A percentile compares a stretch with the other conserved stretches of the same genome.
phyloP scores from a whole-genome alignment of 805 yeast species.

The Nakazawaea holstii region DNA sequence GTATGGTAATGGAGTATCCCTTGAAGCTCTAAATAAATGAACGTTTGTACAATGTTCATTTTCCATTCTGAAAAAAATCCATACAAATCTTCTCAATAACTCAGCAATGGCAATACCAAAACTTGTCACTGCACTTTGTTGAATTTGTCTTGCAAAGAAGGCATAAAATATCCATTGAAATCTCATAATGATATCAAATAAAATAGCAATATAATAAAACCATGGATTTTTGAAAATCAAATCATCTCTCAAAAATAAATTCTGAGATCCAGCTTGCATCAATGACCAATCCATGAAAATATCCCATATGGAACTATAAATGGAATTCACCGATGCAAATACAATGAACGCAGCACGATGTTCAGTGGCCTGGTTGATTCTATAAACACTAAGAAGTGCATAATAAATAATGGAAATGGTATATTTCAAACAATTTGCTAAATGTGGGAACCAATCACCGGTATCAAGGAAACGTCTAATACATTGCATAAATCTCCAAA shows the following conservation, averaged over 20 bases:
- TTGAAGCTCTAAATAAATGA: conserved; percentile 75
- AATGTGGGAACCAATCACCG: conserved; percentile 94
- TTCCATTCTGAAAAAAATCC: conserved; percentile 92
- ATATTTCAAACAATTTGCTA: conserved; percentile 84
- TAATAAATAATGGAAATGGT: conserved; percentile 60
- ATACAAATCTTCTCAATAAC: conserved; percentile 72
- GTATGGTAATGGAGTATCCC: conserved; percentile 85
- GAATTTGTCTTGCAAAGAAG: conserved; percentile 66
- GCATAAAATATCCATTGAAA: conserved; percentile 93
- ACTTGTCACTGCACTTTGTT: conserved; percentile 84
- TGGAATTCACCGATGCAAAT: conserved; percentile 70
- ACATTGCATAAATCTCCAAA: conserved; percentile 91
- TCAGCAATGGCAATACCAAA: conserved; percentile 83
- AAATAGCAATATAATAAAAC: conserved; percentile 70
- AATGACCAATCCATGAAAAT: conserved; percentile 94
- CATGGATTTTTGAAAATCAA: conserved; percentile 55
- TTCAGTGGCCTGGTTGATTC: conserved; percentile 46
- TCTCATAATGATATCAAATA: conserved; percentile 67
- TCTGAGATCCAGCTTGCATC: conserved; percentile 56
- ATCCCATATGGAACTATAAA: conserved; percentile 78
- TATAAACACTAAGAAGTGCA: conserved; percentile 68
- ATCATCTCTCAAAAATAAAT: conserved; percentile 63
- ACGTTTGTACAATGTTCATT: conserved; percentile 95
- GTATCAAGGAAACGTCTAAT: conserved; percentile 87
- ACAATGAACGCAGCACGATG: conserved; percentile 59